Conservation (phyloP, 1,139 yeast species). For the Scheffersomyces cryptocercus region DNA sequence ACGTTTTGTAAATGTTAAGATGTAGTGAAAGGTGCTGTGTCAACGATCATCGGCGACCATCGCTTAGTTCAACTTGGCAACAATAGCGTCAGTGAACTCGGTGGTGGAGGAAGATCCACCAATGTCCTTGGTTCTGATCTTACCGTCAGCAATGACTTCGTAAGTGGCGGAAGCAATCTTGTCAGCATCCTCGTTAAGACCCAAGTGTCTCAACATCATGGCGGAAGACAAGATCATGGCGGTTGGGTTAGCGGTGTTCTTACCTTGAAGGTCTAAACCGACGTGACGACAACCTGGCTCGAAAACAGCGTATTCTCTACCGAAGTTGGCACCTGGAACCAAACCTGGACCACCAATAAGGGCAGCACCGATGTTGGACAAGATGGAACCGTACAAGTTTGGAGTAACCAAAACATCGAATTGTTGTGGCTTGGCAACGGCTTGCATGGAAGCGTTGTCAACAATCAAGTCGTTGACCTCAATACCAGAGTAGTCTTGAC, state of each 20-base stretch:
- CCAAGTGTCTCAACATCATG: conserved; percentile 93
- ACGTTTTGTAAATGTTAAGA: too few relatives aligned
- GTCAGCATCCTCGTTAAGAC: conserved; percentile 81
- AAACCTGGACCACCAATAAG: conserved; percentile 98
- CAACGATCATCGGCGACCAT: neutral
- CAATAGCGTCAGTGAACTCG: conserved; percentile 87
- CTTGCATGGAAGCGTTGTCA: conserved; percentile 99
- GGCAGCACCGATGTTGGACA: conserved; percentile 98
- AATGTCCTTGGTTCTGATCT: conserved; percentile 76
- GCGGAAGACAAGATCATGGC: conserved; percentile 92
- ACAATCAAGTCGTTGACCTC: conserved; percentile 91
- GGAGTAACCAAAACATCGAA: conserved; percentile 98
- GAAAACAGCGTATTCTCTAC: conserved; percentile 96
- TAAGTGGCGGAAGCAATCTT: conserved; percentile 86
- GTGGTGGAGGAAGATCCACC: conserved; percentile 90
- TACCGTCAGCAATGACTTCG: conserved; percentile 86
- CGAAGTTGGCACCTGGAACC: conserved; percentile 98
- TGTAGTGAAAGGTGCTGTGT: too few relatives aligned
- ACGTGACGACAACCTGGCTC: conserved; percentile 99
- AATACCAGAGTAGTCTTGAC: conserved; percentile 85
- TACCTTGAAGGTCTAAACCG: conserved; percentile 93
- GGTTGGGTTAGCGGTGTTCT: conserved; percentile 96
- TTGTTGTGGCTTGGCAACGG: conserved; percentile 97
- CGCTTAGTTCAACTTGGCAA: conserved; percentile 55
- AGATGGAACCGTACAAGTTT: conserved; percentile 94